Evolutionary conservation across 2,329 filamentous ascomycete species (phyloP).

Genomic region (Colletotrichum noveboracense): DNA sequence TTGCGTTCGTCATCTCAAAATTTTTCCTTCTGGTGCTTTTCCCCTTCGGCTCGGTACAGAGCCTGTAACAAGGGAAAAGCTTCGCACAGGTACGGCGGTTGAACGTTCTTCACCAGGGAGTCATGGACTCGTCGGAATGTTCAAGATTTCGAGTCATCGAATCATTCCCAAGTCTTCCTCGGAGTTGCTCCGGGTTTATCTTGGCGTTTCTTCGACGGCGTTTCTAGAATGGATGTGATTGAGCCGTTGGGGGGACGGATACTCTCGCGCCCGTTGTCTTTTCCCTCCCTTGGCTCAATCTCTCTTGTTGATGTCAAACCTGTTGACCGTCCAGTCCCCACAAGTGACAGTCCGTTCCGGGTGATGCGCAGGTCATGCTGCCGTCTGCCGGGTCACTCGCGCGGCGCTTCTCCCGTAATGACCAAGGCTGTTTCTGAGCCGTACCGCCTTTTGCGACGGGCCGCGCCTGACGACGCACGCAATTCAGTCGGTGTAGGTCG

Average conservation of each 20-base stretch:
- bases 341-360: neutral
- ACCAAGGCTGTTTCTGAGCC: neutral
- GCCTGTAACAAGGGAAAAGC: neutral
- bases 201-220: constrained; percentile 7
- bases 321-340: neutral
- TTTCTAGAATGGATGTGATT: constrained; percentile 10
- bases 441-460: neutral
- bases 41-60: neutral
- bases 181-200: neutral
- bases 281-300: neutral
- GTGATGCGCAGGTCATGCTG: neutral
- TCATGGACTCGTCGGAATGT: neutral
- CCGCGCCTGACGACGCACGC: constrained; percentile 8
- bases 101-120: neutral
- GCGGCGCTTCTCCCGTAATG: neutral
- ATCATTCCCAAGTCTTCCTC: neutral
- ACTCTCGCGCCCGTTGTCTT: neutral
- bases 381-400: neutral
- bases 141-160: neutral
- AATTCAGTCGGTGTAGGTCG: neutral
- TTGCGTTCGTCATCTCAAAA: neutral
- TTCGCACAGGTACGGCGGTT: neutral
- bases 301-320: neutral
- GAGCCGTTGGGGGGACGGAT: neutral
- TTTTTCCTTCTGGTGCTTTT: neutral